Base-by-base conservation (phyloP, 2,329 filamentous ascomycete species). In the Trichoderma pleuroti region DNA sequence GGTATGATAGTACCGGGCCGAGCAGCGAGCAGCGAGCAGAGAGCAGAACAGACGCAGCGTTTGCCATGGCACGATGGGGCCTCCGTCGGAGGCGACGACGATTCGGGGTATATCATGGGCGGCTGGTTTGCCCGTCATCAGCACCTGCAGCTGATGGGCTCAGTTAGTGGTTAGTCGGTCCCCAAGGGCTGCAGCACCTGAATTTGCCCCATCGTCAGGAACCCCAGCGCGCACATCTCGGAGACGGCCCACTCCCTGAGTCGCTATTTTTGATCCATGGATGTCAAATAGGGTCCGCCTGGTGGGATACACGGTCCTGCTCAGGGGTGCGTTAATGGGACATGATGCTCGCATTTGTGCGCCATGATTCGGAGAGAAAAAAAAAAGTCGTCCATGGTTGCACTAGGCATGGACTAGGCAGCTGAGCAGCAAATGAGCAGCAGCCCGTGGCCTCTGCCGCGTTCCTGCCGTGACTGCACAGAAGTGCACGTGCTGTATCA, bases 261-360 rank as follows among this genome's bases (percentile, higher is more conserved):
- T 61, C 69, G 63, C 69, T 71, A 71, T 71, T 71, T 71, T 71
- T 67, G 63, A 67, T 64, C 56, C 56, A 59, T 59, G 56, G 56
- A 59, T 30, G 69, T 67, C 56, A 68, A 46, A 66, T 24, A 68
- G 42, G 69, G 63, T 67, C 69, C 46, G 69, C 63, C 61, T 28
- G 68, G 68, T 70, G 68, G 68, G 32, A 61, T 62, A 70, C 62
- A 54, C 36, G 54, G 68, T 66, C 61, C 68, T 66, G 39, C 12
- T 65, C 61, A 65, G 62, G 68, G 68, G 62, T 39, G 68, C 49
- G 61, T 34, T 42, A 65, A 64, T 70, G 68, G 68, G 28, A 11
- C 32, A 39, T 49, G 56, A 66, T 42, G 32, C 32, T 59, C 16
- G 39, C n/a, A 59, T 36, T 60, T 52, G 49, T 60, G 61, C 28